Percentiles rank a stretch among this genome's conserved stretches.
These are phyloP conservation scores for Saccharomyces pastorianus DNA, from an alignment of 1,139 yeast genomes.

Conservation along the genomic window DNA sequence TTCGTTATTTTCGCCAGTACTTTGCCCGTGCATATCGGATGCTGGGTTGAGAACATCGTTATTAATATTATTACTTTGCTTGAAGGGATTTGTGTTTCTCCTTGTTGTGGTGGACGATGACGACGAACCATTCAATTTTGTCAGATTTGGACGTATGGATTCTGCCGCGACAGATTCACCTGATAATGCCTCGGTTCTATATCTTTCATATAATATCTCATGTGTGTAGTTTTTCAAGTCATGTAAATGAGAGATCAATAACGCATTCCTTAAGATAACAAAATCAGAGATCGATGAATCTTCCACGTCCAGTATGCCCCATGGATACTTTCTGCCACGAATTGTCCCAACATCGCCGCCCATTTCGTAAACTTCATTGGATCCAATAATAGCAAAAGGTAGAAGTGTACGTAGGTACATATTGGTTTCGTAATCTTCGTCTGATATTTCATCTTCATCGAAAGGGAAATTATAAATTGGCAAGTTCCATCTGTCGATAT, in stretches of 20 bases:
- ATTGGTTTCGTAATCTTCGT: constrained; percentile 76
- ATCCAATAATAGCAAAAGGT: constrained; percentile 86
- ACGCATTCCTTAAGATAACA: constrained; percentile 68
- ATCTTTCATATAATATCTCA: constrained; percentile 82
- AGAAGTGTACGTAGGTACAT: constrained; percentile 62
- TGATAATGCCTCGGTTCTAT: constrained; percentile 83
- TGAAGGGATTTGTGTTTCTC: constrained; percentile 4
- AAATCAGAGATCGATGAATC: constrained; percentile 81
- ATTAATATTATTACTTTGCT: constrained; percentile 2
- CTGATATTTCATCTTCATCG: constrained; percentile 54
- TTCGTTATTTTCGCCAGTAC: constrained; percentile 17
- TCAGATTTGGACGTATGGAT: neutral
- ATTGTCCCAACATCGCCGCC: constrained; percentile 47
- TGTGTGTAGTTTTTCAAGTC: constrained; percentile 92
- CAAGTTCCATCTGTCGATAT: constrained; percentile 65
- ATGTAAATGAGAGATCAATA: constrained; percentile 85
- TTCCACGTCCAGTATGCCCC: constrained; percentile 89
- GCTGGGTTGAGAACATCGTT: constrained; percentile 2
- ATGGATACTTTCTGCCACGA: constrained; percentile 83
- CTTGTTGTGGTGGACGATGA: constrained; percentile 6
- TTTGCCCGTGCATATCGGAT: constrained; percentile 12
- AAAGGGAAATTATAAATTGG: constrained; percentile 80
- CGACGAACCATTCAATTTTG: constrained; percentile 8
- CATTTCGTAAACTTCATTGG: constrained; percentile 52
- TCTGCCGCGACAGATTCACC: constrained; percentile 30